These are phyloP conservation scores for Kalanchoe fedtschenkoi DNA, from an alignment of 164 flowering plant species.

Conservation along the genomic window DNA sequence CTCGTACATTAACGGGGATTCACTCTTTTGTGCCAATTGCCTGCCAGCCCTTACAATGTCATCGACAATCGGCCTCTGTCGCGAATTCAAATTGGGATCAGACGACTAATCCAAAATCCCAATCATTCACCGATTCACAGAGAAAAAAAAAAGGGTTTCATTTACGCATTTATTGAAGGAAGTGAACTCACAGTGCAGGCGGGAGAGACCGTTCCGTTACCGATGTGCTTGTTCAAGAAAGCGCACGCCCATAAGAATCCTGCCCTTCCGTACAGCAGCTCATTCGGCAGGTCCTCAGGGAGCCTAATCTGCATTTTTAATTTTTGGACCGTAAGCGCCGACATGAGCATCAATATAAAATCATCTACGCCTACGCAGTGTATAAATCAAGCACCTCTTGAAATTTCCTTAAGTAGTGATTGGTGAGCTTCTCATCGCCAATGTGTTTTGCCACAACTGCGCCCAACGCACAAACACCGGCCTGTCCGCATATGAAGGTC, in stretches of 20 bases:
- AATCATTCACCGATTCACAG: not conserved
- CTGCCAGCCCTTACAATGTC: conserved; percentile 40
- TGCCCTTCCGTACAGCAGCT: conserved; percentile 46
- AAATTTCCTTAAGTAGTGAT: conserved; percentile 44
- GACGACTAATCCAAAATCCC: not conserved
- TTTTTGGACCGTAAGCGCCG: not conserved
- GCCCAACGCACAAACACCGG: conserved; percentile 80
- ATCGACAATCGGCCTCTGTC: conserved; percentile 25
- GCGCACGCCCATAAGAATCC: conserved; percentile 51
- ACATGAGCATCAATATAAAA: not conserved
- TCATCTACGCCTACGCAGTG: not conserved
- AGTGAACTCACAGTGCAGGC: conserved; percentile 21
- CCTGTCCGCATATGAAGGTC: conserved; percentile 74
- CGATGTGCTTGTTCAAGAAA: conserved; percentile 40
- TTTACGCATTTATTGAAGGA: not conserved
- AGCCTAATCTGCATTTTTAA: conserved; percentile 29
- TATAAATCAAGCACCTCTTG: conserved; percentile 29
- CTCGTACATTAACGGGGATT: conserved; percentile 51
- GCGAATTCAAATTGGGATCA: conserved; percentile 2
- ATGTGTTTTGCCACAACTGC: conserved; percentile 56
- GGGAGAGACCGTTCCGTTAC: conserved; percentile 27
- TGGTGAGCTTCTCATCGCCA: conserved; percentile 28
- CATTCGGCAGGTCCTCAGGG: conserved; percentile 37
- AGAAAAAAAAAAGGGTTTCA: not conserved
- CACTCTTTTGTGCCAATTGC: conserved; percentile 20